Conservation (phyloP, 2,329 filamentous ascomycete genomes). For the Aspergillus pseudonomiae region DNA sequence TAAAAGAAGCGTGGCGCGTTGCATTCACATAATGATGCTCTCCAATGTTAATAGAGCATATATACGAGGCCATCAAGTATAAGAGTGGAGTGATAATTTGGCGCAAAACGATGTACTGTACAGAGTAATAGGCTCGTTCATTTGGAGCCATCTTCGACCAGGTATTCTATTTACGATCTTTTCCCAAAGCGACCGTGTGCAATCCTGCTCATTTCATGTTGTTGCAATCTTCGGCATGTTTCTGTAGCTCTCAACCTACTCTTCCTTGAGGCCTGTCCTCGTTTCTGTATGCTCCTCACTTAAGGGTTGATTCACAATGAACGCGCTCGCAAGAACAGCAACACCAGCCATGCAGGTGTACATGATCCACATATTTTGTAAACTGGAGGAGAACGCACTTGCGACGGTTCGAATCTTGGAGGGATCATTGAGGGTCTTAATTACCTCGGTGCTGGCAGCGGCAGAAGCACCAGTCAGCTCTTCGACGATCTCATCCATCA, state of each 20-base stretch:
- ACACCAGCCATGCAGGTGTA: slow-evolving; percentile 48
- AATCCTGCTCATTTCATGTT: too few species aligned
- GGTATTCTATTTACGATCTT: neutral
- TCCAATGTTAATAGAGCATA: neutral
- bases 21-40: neutral
- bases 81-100: neutral
- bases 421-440: slow-evolving; percentile 41
- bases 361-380: slow-evolving; percentile 54
- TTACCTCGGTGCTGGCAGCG: slow-evolving; percentile 50
- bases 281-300: slow-evolving; percentile 56
- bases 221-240: neutral
- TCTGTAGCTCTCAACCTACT: neutral
- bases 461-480: slow-evolving; percentile 44
- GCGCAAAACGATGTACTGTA: neutral
- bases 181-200: neutral
- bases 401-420: slow-evolving; percentile 41
- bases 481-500: slow-evolving; percentile 25
- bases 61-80: neutral
- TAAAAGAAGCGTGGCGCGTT: neutral
- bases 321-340: slow-evolving; percentile 46
- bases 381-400: slow-evolving; percentile 51
- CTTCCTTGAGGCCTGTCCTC: slow-evolving; percentile 45
- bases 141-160: neutral
- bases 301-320: slow-evolving; percentile 43
- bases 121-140: neutral